Conservation (phyloP, 2,329 filamentous ascomycete species). For the Aspergillus intermedius region DNA sequence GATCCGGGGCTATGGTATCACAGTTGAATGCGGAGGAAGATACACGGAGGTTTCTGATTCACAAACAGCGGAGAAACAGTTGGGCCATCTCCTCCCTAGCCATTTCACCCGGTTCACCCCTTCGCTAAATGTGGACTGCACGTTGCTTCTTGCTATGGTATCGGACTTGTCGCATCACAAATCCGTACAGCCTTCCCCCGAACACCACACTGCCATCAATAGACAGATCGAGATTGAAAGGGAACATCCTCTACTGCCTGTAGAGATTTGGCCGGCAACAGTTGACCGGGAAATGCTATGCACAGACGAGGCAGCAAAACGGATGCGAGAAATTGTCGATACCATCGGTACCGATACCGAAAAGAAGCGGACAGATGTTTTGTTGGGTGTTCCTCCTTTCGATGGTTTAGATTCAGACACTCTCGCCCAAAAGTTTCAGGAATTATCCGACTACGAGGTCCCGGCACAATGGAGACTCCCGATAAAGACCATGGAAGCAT, state of each 20-base stretch:
- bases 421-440: constrained; percentile 33
- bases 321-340: constrained; percentile 61
- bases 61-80: constrained; percentile 4
- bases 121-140: constrained; percentile 47
- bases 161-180: constrained; percentile 64
- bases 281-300: constrained; percentile 54
- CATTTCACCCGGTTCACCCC: constrained; percentile 37
- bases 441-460: constrained; percentile 49
- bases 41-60: constrained; percentile 6
- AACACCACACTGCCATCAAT: constrained; percentile 54
- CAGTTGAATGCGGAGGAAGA: constrained; percentile 30
- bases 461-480: constrained; percentile 55
- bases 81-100: constrained; percentile 34
- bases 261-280: constrained; percentile 58
- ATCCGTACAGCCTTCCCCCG: constrained; percentile 40
- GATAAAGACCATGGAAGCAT: constrained; percentile 49
- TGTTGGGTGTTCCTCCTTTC: constrained; percentile 48
- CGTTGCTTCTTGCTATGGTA: constrained; percentile 63
- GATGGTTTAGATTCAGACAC: constrained; percentile 24
- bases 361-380: constrained; percentile 51
- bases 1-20: constrained; percentile 47
- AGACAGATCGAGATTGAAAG: constrained; percentile 61
- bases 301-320: constrained; percentile 57
- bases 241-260: constrained; percentile 53
- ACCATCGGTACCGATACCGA: constrained; percentile 59